Conservation (phyloP, 768 basidiomycete species). For the Pulveroboletus ravenelii region DNA sequence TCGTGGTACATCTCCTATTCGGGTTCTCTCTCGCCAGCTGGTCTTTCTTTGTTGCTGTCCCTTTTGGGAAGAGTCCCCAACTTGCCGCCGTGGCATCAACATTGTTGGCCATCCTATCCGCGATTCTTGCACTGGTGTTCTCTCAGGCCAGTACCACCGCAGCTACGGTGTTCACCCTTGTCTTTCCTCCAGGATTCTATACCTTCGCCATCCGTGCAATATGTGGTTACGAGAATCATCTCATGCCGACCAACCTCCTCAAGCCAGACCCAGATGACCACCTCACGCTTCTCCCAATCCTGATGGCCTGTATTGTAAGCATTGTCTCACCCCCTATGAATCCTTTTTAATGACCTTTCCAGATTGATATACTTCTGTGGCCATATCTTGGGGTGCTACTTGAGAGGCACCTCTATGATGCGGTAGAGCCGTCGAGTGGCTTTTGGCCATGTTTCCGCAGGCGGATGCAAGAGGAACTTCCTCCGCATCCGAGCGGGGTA, state of each 20-base stretch:
- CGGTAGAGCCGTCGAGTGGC: conserved; percentile 34
- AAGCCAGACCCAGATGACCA: conserved; percentile 57
- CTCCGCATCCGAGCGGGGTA: conserved; percentile 33
- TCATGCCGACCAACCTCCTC: conserved; percentile 48
- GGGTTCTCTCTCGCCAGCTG: conserved; percentile 66
- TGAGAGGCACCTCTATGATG: conserved; percentile 61
- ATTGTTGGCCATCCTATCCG: conserved; percentile 60
- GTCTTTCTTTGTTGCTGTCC: conserved; percentile 65
- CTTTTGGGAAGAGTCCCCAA: conserved; percentile 70
- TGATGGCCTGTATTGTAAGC: conserved; percentile 63
- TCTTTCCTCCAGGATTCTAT: conserved; percentile 76
- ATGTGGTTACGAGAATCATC: conserved; percentile 61
- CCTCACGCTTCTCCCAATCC: conserved; percentile 49
- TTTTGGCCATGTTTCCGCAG: conserved; percentile 23
- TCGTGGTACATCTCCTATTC: conserved; percentile 61
- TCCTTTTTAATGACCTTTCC: not conserved
- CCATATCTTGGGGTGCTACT: conserved; percentile 58
- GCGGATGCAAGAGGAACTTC: conserved; percentile 14
- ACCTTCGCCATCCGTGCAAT: conserved; percentile 67
- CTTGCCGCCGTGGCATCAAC: conserved; percentile 65
- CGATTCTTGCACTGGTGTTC: conserved; percentile 60
- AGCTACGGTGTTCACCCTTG: conserved; percentile 58
- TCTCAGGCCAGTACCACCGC: conserved; percentile 36
- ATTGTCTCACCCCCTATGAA: not conserved
- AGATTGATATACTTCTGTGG: conserved; percentile 75